Evolutionary conservation across 148 eudicot genomes (phyloP), one percentile per base, ranked within the genome.

Genomic region (Fagopyrum tataricum): DNA sequence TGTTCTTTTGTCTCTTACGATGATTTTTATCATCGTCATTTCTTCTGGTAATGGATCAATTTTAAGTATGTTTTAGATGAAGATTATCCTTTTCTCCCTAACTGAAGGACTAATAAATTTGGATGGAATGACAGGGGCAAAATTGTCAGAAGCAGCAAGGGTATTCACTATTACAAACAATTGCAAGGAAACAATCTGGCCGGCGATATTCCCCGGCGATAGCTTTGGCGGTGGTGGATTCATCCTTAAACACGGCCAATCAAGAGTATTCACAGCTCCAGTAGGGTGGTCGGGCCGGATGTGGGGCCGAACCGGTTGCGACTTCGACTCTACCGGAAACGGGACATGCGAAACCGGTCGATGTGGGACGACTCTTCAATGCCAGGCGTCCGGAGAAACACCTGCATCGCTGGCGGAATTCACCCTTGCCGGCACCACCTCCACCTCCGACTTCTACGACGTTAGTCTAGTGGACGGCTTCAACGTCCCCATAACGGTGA

Each of bases 401-500:
- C 91, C 91, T 1, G 87, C 87, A n/a, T 71, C 91, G 0, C 74
- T 88, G 9, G 96, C 91, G 1, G 98, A 93, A 76, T 88, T 93
- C 76, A 90, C 94, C 58, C 92, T 93, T 2, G 37, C 37, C 2
- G 87, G 87, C 2, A 8, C 66, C 2, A 4, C 56, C 37, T 31
- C 37, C 2, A 91, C 51, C 0, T 23, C 23, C 1, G 92, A 91
- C 67, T 93, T 81, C 76, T 93, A 93, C 78, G 98, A 93, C 71
- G 98, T 93, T 17, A 93, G 98, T 80, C 88, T 93, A 1, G 98
- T 93, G 5, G 98, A 93, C 62, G 98, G 98, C 0, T 93, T 87
- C 81, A 93, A 93, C 80, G 10, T 93, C n/a, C 97, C 97, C 0
- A 44, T 93, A 26, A 67, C 62, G 0, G 88, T 93, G 5, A 82